Evolutionary conservation across 2,329 filamentous ascomycete species (phyloP).

Genomic region (Hymenoscyphus infarciens): DNA sequence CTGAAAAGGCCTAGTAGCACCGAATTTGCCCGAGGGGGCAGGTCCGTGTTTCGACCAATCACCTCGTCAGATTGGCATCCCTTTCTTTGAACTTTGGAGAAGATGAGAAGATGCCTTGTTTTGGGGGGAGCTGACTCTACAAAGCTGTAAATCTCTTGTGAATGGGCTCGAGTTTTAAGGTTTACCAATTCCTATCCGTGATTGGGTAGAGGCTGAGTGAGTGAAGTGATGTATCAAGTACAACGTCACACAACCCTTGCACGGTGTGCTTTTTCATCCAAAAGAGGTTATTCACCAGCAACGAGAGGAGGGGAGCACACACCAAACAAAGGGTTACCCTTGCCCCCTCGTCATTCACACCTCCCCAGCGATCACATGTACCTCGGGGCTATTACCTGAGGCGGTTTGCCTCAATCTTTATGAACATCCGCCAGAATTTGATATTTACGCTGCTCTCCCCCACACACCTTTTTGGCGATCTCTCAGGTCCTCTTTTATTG

Average conservation of each 20-base stretch:
- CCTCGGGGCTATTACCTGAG: constrained; percentile 23
- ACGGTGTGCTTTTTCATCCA: not conserved
- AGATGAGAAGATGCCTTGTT: not conserved
- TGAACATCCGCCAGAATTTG: not conserved
- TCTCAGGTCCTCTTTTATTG: not conserved
- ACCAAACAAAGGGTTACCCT: not conserved
- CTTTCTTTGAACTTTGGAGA: not conserved
- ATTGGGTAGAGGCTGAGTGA: not conserved
- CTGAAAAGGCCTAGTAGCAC: not conserved
- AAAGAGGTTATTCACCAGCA: not conserved
- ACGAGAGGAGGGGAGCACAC: no score
- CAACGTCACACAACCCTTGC: not conserved
- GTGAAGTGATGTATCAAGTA: not conserved
- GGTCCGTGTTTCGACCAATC: not conserved
- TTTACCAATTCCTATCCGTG: not conserved
- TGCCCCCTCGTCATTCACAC: not conserved
- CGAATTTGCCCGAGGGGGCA: not conserved
- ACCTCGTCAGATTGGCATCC: not conserved
- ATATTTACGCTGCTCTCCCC: not conserved
- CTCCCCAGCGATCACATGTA: constrained; percentile 20
- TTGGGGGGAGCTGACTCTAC: not conserved
- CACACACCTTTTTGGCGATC: not conserved
- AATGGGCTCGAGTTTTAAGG: not conserved
- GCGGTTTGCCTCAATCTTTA: constrained; percentile 19
- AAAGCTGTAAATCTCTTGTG: not conserved